Evolutionary conservation across 2,329 filamentous ascomycete species (phyloP), one percentile per base, ranked within the genome.

Genomic region (Acrodontium crateriforme): DNA sequence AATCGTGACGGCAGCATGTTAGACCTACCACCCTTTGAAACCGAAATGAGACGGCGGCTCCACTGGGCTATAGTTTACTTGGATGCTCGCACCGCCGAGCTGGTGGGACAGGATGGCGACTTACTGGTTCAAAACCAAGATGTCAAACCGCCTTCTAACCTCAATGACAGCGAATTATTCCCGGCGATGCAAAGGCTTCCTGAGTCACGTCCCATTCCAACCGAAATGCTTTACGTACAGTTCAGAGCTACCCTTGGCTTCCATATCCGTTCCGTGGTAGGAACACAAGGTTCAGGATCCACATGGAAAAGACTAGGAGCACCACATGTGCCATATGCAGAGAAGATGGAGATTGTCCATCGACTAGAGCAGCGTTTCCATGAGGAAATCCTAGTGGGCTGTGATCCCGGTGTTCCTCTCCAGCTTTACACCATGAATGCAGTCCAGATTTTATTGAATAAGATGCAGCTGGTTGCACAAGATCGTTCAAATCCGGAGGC

Each of bases 21-120:
- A 7, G 34, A 34, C n/a, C 30, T 54, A 8, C 39, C 48, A 9
- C 44, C 46, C 3, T 52, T 53, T 31, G 49, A 54, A 19, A 40
- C 38, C 5, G 50, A 54, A 27, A 46, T 52, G 36, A 48, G 49
- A 3, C 30, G 47, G 19, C 42, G 50, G 3, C 31, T 53, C 6
- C 53, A 46, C 47, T 53, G 49, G 47, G 44, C 38, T 3, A 34
- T 84, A 10, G 63, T 76, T 2, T 60, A 71, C 15, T 76, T 80
- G 38, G 78, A 84, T 48, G 62, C 67, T 34, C 72, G 78, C 13
- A 67, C 80, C 19, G 66, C 72, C 31, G 77, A 82, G 47, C 67
- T 81, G 3, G 40, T 44, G 4, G 43, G 43, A 5, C 41, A 44
- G 27, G 38, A 41, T 18, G 39, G 38, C 9, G 41, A 44, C 29